A percentile compares a stretch with the other conserved stretches of the same genome.
These are phyloP conservation scores for Trichoderma asperellum DNA, from an alignment of 2,329 filamentous ascomycete genomes.

Conservation along the genomic window DNA sequence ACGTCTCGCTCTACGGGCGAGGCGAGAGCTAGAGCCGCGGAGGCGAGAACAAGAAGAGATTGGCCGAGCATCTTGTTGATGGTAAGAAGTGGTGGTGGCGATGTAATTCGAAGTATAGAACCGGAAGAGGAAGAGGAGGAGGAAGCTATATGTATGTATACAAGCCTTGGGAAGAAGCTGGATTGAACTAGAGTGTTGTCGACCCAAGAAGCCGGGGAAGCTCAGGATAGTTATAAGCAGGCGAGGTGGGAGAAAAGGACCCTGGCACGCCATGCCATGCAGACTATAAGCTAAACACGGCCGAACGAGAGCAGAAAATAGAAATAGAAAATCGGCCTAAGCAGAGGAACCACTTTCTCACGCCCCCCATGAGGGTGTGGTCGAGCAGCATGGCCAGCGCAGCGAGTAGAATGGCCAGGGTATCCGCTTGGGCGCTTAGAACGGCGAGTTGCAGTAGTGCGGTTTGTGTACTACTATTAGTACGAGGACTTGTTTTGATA, in stretches of 20 bases:
- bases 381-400: constrained; percentile 14
- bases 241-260: neutral
- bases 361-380: constrained; percentile 26
- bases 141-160: neutral
- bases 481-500: neutral
- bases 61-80: constrained; percentile 41
- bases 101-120: neutral
- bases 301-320: constrained; percentile 30
- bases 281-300: constrained; percentile 3
- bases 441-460: constrained; percentile 32
- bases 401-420: constrained; percentile 17
- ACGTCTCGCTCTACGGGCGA: constrained; percentile 33
- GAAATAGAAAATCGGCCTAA: constrained; percentile 19
- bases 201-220: constrained; percentile 15
- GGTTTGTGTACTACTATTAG: neutral
- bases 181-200: neutral
- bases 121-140: neutral
- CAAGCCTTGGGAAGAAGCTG: neutral
- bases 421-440: constrained; percentile 37
- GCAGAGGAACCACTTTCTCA: neutral
- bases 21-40: constrained; percentile 41
- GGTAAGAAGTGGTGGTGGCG: neutral
- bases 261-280: neutral
- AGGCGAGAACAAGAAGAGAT: constrained; percentile 41
- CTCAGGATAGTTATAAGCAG: constrained; percentile 29